phyloP scores from a whole-genome alignment of 2,329 filamentous ascomycete genomes.

The Aspergillus fumigatiaffinis region DNA sequence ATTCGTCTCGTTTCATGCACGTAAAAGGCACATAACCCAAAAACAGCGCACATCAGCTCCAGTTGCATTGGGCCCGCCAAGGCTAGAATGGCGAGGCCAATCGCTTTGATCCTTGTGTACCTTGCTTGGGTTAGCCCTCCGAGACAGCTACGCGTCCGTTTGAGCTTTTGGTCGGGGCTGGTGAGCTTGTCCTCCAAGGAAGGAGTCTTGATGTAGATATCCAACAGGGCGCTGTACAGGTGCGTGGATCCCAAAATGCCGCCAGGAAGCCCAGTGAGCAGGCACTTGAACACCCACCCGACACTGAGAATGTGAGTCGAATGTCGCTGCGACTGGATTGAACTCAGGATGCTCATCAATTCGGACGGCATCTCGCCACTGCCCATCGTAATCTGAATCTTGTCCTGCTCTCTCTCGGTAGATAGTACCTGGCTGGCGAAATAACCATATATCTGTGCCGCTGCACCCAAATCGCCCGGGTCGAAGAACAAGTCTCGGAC shows the following conservation, averaged over 20 bases:
- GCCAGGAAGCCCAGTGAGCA: slow-evolving; percentile 35
- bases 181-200: slow-evolving; percentile 10
- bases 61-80: slow-evolving; percentile 36
- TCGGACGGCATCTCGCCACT: slow-evolving; percentile 29
- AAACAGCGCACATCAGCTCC: slow-evolving; percentile 39
- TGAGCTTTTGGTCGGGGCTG: neutral
- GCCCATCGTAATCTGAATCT: slow-evolving; percentile 33
- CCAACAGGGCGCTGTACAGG: slow-evolving; percentile 29
- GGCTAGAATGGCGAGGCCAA: slow-evolving; percentile 35
- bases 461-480: slow-evolving; percentile 31
- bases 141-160: slow-evolving; percentile 18
- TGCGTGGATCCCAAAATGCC: slow-evolving; percentile 36
- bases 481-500: slow-evolving; percentile 33
- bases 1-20: slow-evolving; percentile 24
- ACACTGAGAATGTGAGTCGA: slow-evolving; percentile 28
- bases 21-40: slow-evolving; percentile 34
- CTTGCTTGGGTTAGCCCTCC: slow-evolving; percentile 15
- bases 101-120: slow-evolving; percentile 28
- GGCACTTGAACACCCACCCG: slow-evolving; percentile 31
- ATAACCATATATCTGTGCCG: slow-evolving; percentile 36
- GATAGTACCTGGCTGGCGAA: slow-evolving; percentile 38
- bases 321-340: slow-evolving; percentile 10
- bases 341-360: slow-evolving; percentile 9
- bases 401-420: slow-evolving; percentile 31
- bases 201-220: slow-evolving; percentile 23